phyloP scores from a whole-genome alignment of 345 rosid species.

The Salix arbutifolia region DNA sequence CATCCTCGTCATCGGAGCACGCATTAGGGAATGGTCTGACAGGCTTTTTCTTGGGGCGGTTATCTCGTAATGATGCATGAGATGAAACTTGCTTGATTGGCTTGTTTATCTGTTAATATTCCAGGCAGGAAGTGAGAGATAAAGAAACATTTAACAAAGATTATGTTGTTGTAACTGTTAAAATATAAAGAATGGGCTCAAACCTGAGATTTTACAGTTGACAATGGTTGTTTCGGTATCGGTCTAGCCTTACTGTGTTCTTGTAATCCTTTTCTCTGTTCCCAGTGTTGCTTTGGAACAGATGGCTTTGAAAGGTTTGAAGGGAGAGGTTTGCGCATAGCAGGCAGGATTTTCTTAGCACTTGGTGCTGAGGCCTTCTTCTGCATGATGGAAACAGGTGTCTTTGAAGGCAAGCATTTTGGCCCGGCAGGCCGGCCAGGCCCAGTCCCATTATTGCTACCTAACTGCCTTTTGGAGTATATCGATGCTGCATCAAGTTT shows the following conservation, averaged over 20 bases:
- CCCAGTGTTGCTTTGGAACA: constrained; percentile 43
- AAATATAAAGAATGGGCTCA: not conserved
- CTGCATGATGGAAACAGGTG: constrained; percentile 29
- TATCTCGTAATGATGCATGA: constrained; percentile 29
- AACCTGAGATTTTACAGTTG: constrained; percentile 51
- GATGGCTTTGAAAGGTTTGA: constrained; percentile 42
- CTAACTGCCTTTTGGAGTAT: constrained; percentile 50
- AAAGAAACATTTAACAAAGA: not conserved
- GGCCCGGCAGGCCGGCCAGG: constrained; percentile 41
- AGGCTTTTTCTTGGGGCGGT: constrained; percentile 54
- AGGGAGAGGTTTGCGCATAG: constrained; percentile 36
- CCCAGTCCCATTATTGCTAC: constrained; percentile 20
- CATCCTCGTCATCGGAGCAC: constrained; percentile 25
- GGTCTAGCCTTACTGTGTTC: constrained; percentile 37
- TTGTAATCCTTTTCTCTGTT: constrained; percentile 43
- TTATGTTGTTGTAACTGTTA: not conserved
- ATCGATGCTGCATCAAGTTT: constrained; percentile 22
- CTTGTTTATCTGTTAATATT: constrained; percentile 30
- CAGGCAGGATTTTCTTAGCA: constrained; percentile 34
- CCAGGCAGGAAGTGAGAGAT: not conserved
- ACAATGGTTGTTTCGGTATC: constrained; percentile 37
- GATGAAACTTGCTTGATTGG: constrained; percentile 44
- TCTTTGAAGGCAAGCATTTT: constrained; percentile 42
- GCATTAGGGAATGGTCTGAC: constrained; percentile 30
- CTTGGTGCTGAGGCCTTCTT: constrained; percentile 34